Percentiles rank a stretch among this genome's conserved stretches.
These are phyloP conservation scores for Lichtheimia ramosa DNA, from an alignment of 371 early-diverging fungal species.

Conservation along the genomic window DNA sequence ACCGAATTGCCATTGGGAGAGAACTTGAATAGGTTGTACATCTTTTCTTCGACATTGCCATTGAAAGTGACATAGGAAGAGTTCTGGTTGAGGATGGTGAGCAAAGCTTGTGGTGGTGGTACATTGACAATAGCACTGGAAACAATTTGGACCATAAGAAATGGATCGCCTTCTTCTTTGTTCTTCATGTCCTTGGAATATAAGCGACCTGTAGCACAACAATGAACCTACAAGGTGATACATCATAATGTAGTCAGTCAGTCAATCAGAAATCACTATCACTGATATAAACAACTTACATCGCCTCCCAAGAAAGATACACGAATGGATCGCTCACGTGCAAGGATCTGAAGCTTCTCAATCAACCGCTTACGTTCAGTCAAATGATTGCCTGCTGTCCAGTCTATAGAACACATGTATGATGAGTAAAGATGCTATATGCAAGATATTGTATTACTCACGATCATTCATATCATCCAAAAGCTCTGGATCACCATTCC, in stretches of 20 bases:
- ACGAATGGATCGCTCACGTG: conserved; percentile 60
- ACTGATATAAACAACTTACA: conserved; percentile 22
- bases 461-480: conserved; percentile 81
- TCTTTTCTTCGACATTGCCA: conserved; percentile 35
- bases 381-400: conserved; percentile 71
- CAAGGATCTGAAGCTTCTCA: conserved; percentile 61
- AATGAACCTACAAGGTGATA: conserved; percentile 48
- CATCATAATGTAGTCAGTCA: background rate
- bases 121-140: conserved; percentile 78
- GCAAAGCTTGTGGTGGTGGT: conserved; percentile 41
- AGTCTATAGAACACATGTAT: no score
- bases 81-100: conserved; percentile 36
- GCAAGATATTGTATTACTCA: conserved; percentile 32
- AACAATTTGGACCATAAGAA: conserved; percentile 74
- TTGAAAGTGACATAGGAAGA: conserved; percentile 32
- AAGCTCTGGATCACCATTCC: conserved; percentile 82
- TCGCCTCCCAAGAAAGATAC: conserved; percentile 86
- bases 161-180: conserved; percentile 59
- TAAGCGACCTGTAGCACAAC: conserved; percentile 71
- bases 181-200: conserved; percentile 48
- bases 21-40: conserved; percentile 37
- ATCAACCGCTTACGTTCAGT: conserved; percentile 71
- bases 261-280: background rate
- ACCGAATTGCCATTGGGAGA: conserved; percentile 37
- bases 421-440: no score